Evolutionary conservation across 2,329 filamentous ascomycete genomes (phyloP), one percentile per base, ranked within the genome.

Genomic region (Fusarium succisae): DNA sequence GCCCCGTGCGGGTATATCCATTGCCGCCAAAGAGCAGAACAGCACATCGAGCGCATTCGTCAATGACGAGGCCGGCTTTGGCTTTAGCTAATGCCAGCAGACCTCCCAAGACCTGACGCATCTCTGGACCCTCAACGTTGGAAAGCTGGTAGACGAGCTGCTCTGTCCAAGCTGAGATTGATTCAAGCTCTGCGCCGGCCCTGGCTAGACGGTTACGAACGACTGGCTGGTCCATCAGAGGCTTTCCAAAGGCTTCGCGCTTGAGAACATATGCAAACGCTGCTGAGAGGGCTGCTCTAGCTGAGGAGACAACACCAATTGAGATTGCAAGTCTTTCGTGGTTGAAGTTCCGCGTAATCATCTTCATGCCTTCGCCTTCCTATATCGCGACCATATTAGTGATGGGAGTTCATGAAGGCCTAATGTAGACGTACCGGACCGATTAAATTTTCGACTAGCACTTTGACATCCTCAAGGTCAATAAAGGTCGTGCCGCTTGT

Each of bases 341-440:
- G 14, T 43, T 43, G 22, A 43, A 43, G 39, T 43, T 43, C 0
- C 39, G 22, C 5, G 39, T 43, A 43, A 43, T 43, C 39, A 43
- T 43, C 39, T n/a, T 43, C 39, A 43, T 43, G 22, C 39, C 39
- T n/a, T 43, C 14, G 22, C 39, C 39, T n/a, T 43, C 39, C 22
- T 43, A 43, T 14, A 41, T 1, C 22, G 22, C 22, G 0, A n/a
- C n/a, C 8, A 3, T 15, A 7, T 43, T 43, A 43, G 39, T 43
- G 14, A 7, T 14, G 4, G 38, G 12, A 22, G 20, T 1, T 22
- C 12, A 22, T 22, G 11, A 13, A 13, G 1, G 3, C 7, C 17
- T 39, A 2, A 9, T 14, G 20, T 41, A 41, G 20, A 22, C 38
- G 4, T 2, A 43, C 39, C 13, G 8, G 22, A 43, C 39, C 39